These are phyloP conservation scores for Flaveria trinervia DNA, from an alignment of 129 eudicot species.

Conservation along the genomic window DNA sequence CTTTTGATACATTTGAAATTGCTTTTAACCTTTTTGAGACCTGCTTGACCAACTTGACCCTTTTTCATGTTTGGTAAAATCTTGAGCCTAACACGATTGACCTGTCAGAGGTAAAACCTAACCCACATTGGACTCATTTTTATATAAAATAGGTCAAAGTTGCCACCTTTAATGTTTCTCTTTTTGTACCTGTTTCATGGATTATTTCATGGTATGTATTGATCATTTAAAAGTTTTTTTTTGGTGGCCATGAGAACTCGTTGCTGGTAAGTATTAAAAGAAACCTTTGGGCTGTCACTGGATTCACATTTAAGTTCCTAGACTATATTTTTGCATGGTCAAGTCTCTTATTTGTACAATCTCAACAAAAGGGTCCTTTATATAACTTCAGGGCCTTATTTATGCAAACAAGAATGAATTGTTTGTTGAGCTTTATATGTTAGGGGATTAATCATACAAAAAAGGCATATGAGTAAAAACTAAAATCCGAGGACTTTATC, in stretches of 20 bases:
- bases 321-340: not conserved
- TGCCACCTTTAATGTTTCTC: not conserved
- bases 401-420: not conserved
- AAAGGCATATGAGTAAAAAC: not conserved
- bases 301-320: not conserved
- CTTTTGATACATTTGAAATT: not conserved
- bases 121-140: not conserved
- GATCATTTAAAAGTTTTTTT: not conserved
- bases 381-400: not conserved
- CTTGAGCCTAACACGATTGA: not conserved
- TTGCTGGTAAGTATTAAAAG: not conserved
- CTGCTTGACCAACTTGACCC: not conserved
- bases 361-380: not conserved
- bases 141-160: not conserved
- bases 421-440: not conserved
- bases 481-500: not conserved
- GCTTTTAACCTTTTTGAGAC: not conserved
- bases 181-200: not conserved
- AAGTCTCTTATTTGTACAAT: not conserved
- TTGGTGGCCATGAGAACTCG: no score
- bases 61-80: not conserved
- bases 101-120: not conserved
- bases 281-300: not conserved
- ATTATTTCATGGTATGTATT: conserved; percentile 7
- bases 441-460: not conserved